Evolutionary conservation across 768 basidiomycete genomes (phyloP).

Genomic region (Crucibulum laeve): DNA sequence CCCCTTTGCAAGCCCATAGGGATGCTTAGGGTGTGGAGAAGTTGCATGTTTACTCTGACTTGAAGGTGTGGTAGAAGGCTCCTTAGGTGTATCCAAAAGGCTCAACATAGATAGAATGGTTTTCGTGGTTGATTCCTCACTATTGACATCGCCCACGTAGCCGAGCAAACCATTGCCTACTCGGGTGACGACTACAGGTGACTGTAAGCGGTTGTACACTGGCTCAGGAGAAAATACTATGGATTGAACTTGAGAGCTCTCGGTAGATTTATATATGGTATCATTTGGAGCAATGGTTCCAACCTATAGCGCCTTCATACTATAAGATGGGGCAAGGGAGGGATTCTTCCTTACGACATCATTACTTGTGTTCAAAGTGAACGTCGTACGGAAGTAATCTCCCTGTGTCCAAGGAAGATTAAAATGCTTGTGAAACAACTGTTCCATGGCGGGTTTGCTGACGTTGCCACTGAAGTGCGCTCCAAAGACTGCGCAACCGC

Average conservation of each 20-base stretch:
- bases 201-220: too few relatives aligned
- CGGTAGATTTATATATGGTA: slow-evolving; percentile 25
- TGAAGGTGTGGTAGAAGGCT: too few relatives aligned
- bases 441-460: slow-evolving; percentile 14
- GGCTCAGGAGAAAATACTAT: slow-evolving; percentile 17
- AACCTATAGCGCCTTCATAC: slow-evolving; percentile 39
- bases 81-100: too few relatives aligned
- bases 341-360: slow-evolving; percentile 23
- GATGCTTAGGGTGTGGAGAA: too few relatives aligned
- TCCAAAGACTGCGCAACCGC: slow-evolving; percentile 33
- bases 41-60: too few relatives aligned
- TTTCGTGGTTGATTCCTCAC: too few relatives aligned
- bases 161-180: too few relatives aligned
- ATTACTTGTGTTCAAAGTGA: slow-evolving; percentile 24
- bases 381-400: slow-evolving; percentile 34
- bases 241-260: slow-evolving; percentile 18
- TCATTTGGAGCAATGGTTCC: slow-evolving; percentile 21
- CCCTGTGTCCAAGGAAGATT: slow-evolving; percentile 32
- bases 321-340: slow-evolving; percentile 23
- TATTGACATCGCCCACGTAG: too few relatives aligned
- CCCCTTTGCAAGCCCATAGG: too few relatives aligned
- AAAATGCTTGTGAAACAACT: slow-evolving; percentile 24
- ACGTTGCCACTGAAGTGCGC: slow-evolving; percentile 27
- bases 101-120: too few relatives aligned
- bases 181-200: too few relatives aligned